phyloP scores from a whole-genome alignment of 352 stramenopile genomes.

The Aphanomyces astaci region DNA sequence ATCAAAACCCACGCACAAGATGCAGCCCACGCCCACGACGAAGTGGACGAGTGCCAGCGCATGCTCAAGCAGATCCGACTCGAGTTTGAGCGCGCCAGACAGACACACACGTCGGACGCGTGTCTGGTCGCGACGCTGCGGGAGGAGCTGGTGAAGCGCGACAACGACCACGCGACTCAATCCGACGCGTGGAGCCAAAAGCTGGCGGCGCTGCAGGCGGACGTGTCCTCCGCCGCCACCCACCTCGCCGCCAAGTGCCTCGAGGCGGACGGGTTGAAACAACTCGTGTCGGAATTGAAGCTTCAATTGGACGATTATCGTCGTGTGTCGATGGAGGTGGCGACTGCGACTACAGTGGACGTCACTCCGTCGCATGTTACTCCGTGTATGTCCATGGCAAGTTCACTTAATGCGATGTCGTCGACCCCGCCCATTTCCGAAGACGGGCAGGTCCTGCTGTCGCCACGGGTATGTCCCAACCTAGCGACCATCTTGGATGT shows the following conservation, averaged over 20 bases:
- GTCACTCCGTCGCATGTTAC: not conserved
- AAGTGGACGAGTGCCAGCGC: slow-evolving; percentile 1
- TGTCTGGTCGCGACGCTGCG: not conserved
- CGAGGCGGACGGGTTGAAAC: not conserved
- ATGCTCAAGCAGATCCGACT: not conserved
- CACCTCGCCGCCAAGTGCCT: not conserved
- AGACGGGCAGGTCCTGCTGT: not conserved
- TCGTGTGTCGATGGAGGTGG: not conserved
- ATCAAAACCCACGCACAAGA: not conserved
- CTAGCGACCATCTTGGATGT: too few relatives aligned
- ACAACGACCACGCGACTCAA: not conserved
- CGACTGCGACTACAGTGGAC: not conserved
- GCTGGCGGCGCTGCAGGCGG: not conserved
- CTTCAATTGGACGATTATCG: not conserved
- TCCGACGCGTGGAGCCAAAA: not conserved
- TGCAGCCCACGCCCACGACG: not conserved
- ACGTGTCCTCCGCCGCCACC: not conserved
- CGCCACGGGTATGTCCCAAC: not conserved
- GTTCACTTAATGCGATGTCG: too few relatives aligned
- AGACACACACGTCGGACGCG: not conserved
- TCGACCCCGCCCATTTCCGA: not conserved
- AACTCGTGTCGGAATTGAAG: not conserved
- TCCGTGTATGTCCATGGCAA: too few relatives aligned
- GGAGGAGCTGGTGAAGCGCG: not conserved
- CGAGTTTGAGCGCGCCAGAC: not conserved